Evolutionary conservation across 2,329 filamentous ascomycete genomes (phyloP), one percentile per base, ranked within the genome.

Genomic region (Cytospora leucostoma): DNA sequence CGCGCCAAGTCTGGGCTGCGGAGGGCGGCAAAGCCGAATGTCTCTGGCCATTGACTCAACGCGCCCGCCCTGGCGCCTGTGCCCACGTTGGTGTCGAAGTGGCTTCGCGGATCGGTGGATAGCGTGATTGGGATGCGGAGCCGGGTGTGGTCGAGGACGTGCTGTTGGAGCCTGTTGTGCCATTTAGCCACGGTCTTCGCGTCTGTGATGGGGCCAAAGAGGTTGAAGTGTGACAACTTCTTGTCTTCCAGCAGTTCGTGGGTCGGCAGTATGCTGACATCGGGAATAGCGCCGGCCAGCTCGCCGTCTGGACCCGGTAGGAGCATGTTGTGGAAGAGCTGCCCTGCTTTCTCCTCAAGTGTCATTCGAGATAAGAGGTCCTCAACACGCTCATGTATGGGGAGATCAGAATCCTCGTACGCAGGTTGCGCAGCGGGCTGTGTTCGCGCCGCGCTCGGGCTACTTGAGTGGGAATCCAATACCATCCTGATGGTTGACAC

Each of bases 31-130:
- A 84, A 70, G 0, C 82, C 82, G 8, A 83, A 68, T 0, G 77
- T 77, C 62, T 83, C 80, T 0, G 82, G 82, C 81, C 82, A 84
- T 60, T 81, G 77, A 0, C 79, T 81, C 65, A 84, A 79, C 0
- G 71, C 72, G 0, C 75, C 78, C 0, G 80, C 78, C 0, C 70
- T 69, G 65, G 79, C 78, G 0, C 76, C 77, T 3, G 77, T 80
- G 2, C 76, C 80, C 1, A 78, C 65, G 38, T 78, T 77, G 34
- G 78, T 74, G 1, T 76, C 76, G 68, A 79, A 81, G 4, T 75
- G 71, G 63, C 82, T 79, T 1, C 78, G 76, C 0, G 80, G 81
- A 38, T 83, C 81, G 0, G 79, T 75, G 1, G 80, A 81, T 2
- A 82, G 68, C 0, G 80, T 81, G 32, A 82, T 71, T 0, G 80